phyloP scores from a whole-genome alignment of 2,329 filamentous ascomycete genomes.

The Xylariaceae sp. region DNA sequence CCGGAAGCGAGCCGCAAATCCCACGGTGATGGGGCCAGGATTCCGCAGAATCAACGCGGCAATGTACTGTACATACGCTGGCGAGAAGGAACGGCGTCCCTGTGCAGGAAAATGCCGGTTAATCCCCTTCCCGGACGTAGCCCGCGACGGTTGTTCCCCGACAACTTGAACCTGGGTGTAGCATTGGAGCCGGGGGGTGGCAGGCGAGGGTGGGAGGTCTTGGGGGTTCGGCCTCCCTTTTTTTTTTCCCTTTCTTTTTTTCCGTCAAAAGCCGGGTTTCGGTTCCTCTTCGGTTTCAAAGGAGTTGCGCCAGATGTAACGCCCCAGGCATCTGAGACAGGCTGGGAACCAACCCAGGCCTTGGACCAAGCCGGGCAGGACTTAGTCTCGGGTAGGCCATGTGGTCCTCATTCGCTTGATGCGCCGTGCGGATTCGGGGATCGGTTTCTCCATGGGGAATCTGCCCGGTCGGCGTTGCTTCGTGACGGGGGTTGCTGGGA shows the following conservation, averaged over 20 bases:
- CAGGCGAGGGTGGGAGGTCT: neutral
- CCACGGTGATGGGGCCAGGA: neutral
- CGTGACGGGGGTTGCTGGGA: neutral
- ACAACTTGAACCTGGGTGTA: too few relatives aligned
- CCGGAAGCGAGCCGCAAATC: neutral
- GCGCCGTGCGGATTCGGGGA: slow-evolving; percentile 12
- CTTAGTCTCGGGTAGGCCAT: slow-evolving; percentile 9
- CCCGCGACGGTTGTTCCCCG: neutral
- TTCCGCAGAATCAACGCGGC: neutral
- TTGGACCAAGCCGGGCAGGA: slow-evolving; percentile 14
- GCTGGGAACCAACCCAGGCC: slow-evolving; percentile 10
- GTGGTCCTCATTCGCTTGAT: slow-evolving; percentile 11
- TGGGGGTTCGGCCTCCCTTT: too few relatives aligned
- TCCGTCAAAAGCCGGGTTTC: neutral
- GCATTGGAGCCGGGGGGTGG: neutral
- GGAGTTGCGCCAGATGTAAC: slow-evolving; percentile 19
- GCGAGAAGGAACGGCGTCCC: neutral
- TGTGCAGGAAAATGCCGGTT: neutral
- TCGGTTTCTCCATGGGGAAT: slow-evolving; percentile 19
- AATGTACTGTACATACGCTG: neutral
- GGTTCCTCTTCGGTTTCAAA: slow-evolving; percentile 14
- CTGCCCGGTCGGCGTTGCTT: slow-evolving; percentile 7
- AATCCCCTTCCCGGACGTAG: neutral
- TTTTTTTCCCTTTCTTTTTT: too few relatives aligned
- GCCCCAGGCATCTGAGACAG: slow-evolving; percentile 16